A percentile compares a stretch with the other conserved stretches of the same genome.
These are phyloP conservation scores for Quillaja saponaria DNA, from an alignment of 306 rosid genomes.

Conservation along the genomic window DNA sequence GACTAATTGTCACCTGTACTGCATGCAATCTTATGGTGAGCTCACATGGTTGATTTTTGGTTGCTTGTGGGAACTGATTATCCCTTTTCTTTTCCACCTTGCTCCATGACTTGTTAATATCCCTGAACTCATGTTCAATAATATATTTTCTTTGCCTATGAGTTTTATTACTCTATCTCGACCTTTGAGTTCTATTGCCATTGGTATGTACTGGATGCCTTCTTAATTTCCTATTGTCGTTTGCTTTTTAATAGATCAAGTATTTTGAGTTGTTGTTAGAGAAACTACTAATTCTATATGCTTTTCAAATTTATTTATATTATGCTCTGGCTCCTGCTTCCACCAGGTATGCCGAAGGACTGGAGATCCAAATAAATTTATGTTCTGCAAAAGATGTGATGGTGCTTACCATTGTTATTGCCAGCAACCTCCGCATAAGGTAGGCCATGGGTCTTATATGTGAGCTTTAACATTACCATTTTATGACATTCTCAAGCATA, in stretches of 20 bases:
- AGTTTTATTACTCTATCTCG: no score
- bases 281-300: slow-evolving; percentile 12
- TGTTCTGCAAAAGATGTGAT: slow-evolving; percentile 98
- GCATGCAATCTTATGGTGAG: no score
- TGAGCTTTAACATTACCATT: slow-evolving; percentile 24
- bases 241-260: slow-evolving; percentile 11
- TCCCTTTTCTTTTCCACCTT: no score
- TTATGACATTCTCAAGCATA: slow-evolving; percentile 31
- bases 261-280: slow-evolving; percentile 14
- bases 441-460: slow-evolving; percentile 27
- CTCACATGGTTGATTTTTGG: no score
- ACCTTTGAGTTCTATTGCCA: no score
- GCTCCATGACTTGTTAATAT: no score
- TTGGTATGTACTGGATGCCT: not conserved
- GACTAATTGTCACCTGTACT: no score
- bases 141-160: no score
- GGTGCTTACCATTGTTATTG: slow-evolving; percentile 99
- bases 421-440: slow-evolving; percentile 97
- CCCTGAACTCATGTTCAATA: no score
- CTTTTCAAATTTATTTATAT: slow-evolving; percentile 19
- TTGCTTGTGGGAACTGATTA: no score
- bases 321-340: slow-evolving; percentile 25
- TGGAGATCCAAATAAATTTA: slow-evolving; percentile 93
- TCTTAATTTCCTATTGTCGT: not conserved
- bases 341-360: slow-evolving; percentile 88